These are phyloP conservation scores for Phlegmacium glaucopus DNA, from an alignment of 768 basidiomycete species.

Conservation along the genomic window DNA sequence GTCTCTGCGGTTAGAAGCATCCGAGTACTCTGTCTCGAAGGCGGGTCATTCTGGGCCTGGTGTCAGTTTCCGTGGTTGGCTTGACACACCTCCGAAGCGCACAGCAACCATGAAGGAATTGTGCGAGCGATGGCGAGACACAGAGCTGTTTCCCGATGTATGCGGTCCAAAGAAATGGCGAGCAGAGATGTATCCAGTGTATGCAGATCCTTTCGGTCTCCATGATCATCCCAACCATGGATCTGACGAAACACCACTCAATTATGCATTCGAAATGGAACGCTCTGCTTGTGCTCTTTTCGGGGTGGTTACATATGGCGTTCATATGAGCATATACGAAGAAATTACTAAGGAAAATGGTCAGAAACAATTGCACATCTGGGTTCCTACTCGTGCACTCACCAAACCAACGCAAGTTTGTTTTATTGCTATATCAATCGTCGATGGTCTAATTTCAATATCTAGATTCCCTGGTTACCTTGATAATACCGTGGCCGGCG, in stretches of 20 bases:
- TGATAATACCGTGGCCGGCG: constrained; percentile 92
- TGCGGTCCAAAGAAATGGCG: constrained; percentile 84
- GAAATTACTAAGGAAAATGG: constrained; percentile 32
- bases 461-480: constrained; percentile 80
- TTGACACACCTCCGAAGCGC: constrained; percentile 57
- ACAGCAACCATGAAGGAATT: constrained; percentile 60
- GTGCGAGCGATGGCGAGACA: constrained; percentile 75
- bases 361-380: constrained; percentile 51
- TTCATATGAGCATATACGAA: constrained; percentile 82
- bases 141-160: constrained; percentile 53
- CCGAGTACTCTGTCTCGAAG: constrained; percentile 19
- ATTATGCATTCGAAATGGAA: constrained; percentile 88
- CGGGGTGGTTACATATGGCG: constrained; percentile 87
- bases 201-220: constrained; percentile 62
- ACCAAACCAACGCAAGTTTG: constrained; percentile 84
- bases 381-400: constrained; percentile 82
- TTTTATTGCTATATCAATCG: not conserved
- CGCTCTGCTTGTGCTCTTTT: constrained; percentile 86
- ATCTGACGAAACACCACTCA: constrained; percentile 33
- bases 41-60: constrained; percentile 27
- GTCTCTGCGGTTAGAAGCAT: constrained; percentile 33
- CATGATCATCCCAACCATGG: constrained; percentile 43
- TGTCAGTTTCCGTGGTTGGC: constrained; percentile 48
- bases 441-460: not conserved
- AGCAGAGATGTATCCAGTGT: constrained; percentile 78